Evolutionary conservation across 1,284 basidiomycete species (phyloP).

Genomic region (Pterulicium gracile): DNA sequence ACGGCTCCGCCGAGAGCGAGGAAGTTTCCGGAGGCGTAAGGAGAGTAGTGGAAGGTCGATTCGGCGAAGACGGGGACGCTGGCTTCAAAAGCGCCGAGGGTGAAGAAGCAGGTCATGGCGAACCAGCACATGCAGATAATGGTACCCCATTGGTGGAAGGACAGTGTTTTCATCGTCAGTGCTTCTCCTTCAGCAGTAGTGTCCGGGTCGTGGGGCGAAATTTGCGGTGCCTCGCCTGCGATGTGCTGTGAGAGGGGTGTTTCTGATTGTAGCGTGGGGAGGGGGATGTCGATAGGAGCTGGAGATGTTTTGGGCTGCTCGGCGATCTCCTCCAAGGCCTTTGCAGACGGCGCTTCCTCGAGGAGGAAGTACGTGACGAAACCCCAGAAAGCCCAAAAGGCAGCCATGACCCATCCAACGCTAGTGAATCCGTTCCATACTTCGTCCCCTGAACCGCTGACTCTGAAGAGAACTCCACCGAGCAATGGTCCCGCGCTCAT

Average conservation of each 20-base stretch:
- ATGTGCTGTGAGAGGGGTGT: no score
- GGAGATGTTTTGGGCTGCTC: not conserved
- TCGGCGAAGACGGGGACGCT: constrained; percentile 61
- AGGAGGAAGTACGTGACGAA: constrained; percentile 30
- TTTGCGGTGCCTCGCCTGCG: no score
- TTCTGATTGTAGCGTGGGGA: constrained; percentile 6
- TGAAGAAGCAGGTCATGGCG: constrained; percentile 65
- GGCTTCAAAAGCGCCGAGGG: constrained; percentile 61
- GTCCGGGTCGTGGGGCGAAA: no score
- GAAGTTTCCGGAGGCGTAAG: constrained; percentile 58
- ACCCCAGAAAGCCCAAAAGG: constrained; percentile 44
- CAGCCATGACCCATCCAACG: constrained; percentile 58
- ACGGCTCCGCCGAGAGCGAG: constrained; percentile 56
- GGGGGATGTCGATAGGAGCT: constrained; percentile 3
- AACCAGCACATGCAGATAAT: constrained; percentile 60
- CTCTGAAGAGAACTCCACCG: constrained; percentile 49
- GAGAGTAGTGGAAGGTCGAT: constrained; percentile 40
- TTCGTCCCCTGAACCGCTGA: constrained; percentile 34
- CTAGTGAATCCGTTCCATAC: constrained; percentile 56
- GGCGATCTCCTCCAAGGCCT: constrained; percentile 5
- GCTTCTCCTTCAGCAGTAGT: constrained; percentile 6
- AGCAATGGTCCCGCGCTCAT: constrained; percentile 57
- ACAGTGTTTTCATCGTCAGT: constrained; percentile 11
- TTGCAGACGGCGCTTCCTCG: constrained; percentile 33
- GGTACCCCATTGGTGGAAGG: constrained; percentile 33